Conservation (phyloP, 164 flowering plant genomes). For the Vitis cinerea region DNA sequence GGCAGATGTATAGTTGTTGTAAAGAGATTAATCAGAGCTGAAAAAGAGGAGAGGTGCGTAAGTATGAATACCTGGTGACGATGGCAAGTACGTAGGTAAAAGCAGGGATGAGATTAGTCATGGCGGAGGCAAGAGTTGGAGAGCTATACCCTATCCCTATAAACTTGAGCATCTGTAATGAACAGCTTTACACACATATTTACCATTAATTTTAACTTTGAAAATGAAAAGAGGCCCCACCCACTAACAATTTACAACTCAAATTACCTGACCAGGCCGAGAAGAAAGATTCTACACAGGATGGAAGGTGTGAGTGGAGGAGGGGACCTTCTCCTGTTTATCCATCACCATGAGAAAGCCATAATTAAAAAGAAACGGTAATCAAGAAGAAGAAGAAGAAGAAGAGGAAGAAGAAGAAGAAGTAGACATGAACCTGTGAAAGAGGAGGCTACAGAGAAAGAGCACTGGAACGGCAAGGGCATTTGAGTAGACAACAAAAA, state of each 20-base stretch:
- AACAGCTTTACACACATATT: conserved; percentile 9
- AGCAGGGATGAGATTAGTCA: conserved; percentile 16
- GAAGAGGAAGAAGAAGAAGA: background rate
- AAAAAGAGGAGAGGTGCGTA: too few relatives aligned
- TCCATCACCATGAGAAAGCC: too few relatives aligned
- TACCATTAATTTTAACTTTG: background rate
- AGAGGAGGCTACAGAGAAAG: conserved; percentile 27
- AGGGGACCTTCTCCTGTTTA: conserved; percentile 7
- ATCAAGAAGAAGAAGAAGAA: background rate
- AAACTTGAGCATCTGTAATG: conserved; percentile 9
- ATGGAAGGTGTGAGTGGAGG: conserved; percentile 7
- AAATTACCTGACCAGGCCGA: conserved; percentile 29
- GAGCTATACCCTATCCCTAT: conserved; percentile 27
- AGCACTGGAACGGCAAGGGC: conserved; percentile 37
- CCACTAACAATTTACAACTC: background rate
- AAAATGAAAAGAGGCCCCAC: background rate
- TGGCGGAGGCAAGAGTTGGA: conserved; percentile 34
- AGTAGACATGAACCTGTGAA: conserved; percentile 12
- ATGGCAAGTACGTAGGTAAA: conserved; percentile 17
- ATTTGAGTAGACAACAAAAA: conserved; percentile 35
- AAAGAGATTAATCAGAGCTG: too few relatives aligned
- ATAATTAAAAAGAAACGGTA: background rate
- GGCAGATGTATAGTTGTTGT: too few relatives aligned
- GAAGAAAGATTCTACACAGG: conserved; percentile 22
- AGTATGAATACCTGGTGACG: conserved; percentile 9